Evolutionary conservation across 805 yeast genomes (phyloP).

Genomic region (Barnettozyma siamensis): DNA sequence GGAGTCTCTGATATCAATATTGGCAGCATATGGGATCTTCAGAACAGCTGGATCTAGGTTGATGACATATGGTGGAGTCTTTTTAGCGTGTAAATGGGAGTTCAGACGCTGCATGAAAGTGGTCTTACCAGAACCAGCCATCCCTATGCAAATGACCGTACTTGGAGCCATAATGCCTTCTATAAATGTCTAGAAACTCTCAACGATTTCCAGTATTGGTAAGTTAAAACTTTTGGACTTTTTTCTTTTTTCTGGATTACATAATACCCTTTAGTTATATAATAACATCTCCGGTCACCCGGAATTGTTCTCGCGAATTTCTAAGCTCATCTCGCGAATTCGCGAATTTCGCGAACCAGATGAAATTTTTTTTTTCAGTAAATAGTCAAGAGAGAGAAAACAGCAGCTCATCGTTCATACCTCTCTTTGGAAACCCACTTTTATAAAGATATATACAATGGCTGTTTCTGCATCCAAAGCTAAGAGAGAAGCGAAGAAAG

Average conservation of each 20-base stretch:
- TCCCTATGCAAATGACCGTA: constrained; percentile 50
- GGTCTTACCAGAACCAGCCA: constrained; percentile 90
- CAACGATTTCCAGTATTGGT: no score
- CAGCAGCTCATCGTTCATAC: neutral
- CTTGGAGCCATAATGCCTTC: constrained; percentile 37
- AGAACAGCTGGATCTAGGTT: constrained; percentile 96
- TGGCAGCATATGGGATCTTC: constrained; percentile 88
- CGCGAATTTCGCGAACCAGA: neutral
- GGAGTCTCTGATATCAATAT: constrained; percentile 94
- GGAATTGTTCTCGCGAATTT: neutral
- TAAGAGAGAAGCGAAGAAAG: constrained; percentile 95
- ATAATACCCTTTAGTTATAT: no score
- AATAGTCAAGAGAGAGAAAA: neutral
- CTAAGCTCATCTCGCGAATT: no score
- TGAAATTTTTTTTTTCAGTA: neutral
- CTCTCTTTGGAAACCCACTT: neutral
- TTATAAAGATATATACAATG: constrained; percentile 11
- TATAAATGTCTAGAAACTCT: no score
- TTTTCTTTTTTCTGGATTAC: no score
- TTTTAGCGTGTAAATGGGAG: constrained; percentile 72
- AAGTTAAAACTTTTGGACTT: no score
- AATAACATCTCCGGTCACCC: neutral
- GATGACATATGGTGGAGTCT: constrained; percentile 81
- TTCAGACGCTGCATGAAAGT: constrained; percentile 95
- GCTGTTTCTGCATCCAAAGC: constrained; percentile 84